Evolutionary conservation across 495 filamentous ascomycete genomes (phyloP).

Genomic region (Podospora appendiculata): DNA sequence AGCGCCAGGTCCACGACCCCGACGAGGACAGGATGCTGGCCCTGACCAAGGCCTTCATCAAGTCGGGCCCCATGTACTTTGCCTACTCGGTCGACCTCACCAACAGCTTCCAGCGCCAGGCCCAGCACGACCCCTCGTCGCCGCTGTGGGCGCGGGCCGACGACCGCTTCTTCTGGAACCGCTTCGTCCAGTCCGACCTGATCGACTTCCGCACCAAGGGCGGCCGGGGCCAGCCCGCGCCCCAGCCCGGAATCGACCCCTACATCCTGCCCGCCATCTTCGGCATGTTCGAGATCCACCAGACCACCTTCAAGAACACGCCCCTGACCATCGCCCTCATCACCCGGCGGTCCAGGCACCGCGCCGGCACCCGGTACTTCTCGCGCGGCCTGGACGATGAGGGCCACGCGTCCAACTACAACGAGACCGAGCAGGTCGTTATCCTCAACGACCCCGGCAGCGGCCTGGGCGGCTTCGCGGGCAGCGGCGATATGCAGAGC

Average conservation of each 20-base stretch:
- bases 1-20: conserved; percentile 79
- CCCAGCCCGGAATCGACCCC: conserved; percentile 74
- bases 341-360: conserved; percentile 74
- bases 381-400: conserved; percentile 87
- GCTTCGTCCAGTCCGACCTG: conserved; percentile 80
- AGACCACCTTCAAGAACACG: conserved; percentile 71
- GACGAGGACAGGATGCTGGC: conserved; percentile 89
- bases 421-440: conserved; percentile 90
- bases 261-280: conserved; percentile 94
- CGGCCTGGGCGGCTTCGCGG: conserved; percentile 73
- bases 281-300: conserved; percentile 82
- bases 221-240: conserved; percentile 47
- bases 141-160: conserved; percentile 91
- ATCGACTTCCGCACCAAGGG: conserved; percentile 68
- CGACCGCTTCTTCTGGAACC: conserved; percentile 98
- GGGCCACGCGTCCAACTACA: conserved; percentile 95
- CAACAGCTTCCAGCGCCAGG: conserved; percentile 89
- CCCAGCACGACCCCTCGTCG: conserved; percentile 54
- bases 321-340: conserved; percentile 81
- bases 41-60: conserved; percentile 69
- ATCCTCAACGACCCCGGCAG: conserved; percentile 71
- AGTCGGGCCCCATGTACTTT: conserved; percentile 89
- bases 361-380: conserved; percentile 89
- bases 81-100: conserved; percentile 94
- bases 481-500: conserved; percentile 65